Evolutionary conservation across 768 basidiomycete species (phyloP).

Genomic region (Lyophyllum semitale): DNA sequence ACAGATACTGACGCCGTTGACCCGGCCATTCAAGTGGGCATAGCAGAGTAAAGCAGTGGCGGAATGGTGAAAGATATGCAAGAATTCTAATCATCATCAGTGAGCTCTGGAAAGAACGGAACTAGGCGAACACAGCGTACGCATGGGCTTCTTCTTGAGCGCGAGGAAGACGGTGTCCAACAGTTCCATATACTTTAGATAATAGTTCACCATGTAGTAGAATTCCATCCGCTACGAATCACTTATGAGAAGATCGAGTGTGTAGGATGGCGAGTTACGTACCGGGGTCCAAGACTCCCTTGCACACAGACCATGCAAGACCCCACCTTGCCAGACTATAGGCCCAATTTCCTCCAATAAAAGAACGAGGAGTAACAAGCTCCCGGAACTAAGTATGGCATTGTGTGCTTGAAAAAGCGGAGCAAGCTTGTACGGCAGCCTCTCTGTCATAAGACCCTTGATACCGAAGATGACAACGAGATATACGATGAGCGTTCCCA

Average conservation of each 20-base stretch:
- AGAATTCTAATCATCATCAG: conserved; percentile 65
- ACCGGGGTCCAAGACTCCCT: conserved; percentile 85
- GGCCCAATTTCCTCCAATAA: conserved; percentile 93
- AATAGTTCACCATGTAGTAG: conserved; percentile 99
- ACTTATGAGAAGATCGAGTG: conserved; percentile 4
- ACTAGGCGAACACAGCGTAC: conserved; percentile 43
- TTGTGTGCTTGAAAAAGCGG: conserved; percentile 90
- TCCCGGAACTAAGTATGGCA: conserved; percentile 81
- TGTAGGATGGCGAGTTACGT: conserved; percentile 32
- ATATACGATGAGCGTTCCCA: conserved; percentile 72
- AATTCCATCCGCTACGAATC: conserved; percentile 77
- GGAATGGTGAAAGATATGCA: conserved; percentile 99
- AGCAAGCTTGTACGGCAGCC: conserved; percentile 73
- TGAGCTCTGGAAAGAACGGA: conserved; percentile 3
- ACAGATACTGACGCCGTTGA: conserved; percentile 76
- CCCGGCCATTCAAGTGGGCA: conserved; percentile 90
- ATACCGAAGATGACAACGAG: conserved; percentile 87
- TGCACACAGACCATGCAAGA: conserved; percentile 79
- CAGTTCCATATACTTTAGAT: conserved; percentile 96
- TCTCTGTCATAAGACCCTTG: conserved; percentile 81
- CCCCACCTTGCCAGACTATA: conserved; percentile 67
- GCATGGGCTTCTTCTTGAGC: conserved; percentile 96
- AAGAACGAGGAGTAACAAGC: conserved; percentile 76
- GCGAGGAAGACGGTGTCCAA: conserved; percentile 96
- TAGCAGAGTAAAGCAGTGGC: conserved; percentile 96